Evolutionary conservation across 805 yeast genomes (phyloP).

Genomic region (Ogataea haglerorum): DNA sequence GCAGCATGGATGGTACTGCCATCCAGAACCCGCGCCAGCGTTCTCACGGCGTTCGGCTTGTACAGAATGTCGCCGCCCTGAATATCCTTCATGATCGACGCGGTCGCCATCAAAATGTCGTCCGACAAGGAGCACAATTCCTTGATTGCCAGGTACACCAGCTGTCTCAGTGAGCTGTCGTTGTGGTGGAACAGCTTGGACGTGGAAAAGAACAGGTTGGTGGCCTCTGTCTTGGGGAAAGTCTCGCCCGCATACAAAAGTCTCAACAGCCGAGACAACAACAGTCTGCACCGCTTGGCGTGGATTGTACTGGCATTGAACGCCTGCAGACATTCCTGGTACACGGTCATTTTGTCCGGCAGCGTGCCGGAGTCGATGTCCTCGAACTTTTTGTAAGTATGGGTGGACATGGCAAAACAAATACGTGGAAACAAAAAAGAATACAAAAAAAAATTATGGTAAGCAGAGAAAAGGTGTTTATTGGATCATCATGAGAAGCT

Average conservation of each 20-base stretch:
- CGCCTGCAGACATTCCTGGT: slow-evolving; percentile 89
- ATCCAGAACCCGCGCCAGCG: slow-evolving; percentile 86
- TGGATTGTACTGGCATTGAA: slow-evolving; percentile 90
- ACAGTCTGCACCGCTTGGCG: slow-evolving; percentile 78
- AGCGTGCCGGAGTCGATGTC: slow-evolving; percentile 61
- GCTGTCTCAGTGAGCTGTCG: slow-evolving; percentile 82
- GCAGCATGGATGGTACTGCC: slow-evolving; percentile 87
- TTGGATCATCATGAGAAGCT: slow-evolving; percentile 53
- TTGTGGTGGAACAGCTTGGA: slow-evolving; percentile 93
- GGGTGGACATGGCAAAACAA: slow-evolving; percentile 63
- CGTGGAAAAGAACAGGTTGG: slow-evolving; percentile 87
- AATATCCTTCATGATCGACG: slow-evolving; percentile 96
- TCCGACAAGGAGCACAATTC: slow-evolving; percentile 81
- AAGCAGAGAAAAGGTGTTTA: slow-evolving; percentile 1
- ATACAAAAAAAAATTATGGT: slow-evolving; percentile 3
- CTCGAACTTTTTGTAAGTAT: slow-evolving; percentile 79
- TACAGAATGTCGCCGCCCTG: slow-evolving; percentile 83
- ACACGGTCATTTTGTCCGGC: slow-evolving; percentile 96
- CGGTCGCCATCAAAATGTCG: slow-evolving; percentile 95
- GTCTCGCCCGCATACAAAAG: slow-evolving; percentile 81
- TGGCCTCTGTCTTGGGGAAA: slow-evolving; percentile 86
- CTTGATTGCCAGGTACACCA: slow-evolving; percentile 90
- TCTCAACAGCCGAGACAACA: slow-evolving; percentile 79
- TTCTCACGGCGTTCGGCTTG: slow-evolving; percentile 93
- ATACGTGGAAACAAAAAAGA: slow-evolving; percentile 13